Percentiles rank a stretch among this genome's conserved stretches.
Conservation (phyloP, 805 yeast species). For the Saccharomycopsis fibuligera region DNA sequence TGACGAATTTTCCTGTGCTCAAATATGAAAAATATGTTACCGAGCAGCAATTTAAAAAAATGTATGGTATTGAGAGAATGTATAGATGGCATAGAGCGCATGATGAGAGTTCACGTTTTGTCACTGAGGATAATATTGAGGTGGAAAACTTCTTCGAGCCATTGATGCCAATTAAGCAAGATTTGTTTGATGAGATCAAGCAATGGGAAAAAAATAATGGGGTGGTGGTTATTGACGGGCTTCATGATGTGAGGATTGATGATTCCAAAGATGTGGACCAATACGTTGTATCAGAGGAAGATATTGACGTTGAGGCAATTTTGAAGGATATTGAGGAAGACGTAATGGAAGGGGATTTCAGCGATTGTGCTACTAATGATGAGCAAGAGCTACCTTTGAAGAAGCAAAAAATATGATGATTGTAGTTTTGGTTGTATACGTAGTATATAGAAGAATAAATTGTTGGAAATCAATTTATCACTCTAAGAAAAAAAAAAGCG, state of each 20-base stretch:
- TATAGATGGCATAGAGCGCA: conserved; percentile 8
- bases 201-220: conserved; percentile 9
- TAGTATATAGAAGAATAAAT: not conserved
- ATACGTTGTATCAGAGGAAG: not conserved
- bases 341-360: not conserved
- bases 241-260: not conserved
- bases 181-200: conserved; percentile 8
- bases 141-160: conserved; percentile 19
- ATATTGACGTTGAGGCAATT: not conserved
- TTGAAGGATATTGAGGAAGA: not conserved
- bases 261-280: not conserved
- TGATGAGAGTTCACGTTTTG: not conserved
- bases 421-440: not conserved
- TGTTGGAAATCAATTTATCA: too few species aligned
- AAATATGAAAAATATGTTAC: conserved; percentile 49
- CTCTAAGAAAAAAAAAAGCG: too few species aligned
- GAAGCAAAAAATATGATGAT: not conserved
- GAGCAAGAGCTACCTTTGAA: not conserved
- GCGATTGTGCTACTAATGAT: not conserved
- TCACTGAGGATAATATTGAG: conserved; percentile 16
- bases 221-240: conserved; percentile 2
- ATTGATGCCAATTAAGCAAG: conserved; percentile 13
- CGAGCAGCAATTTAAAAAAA: conserved; percentile 40
- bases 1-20: conserved; percentile 53
- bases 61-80: conserved; percentile 37